phyloP scores from a whole-genome alignment of 768 basidiomycete species.

The Aureoboletus auriporus region DNA sequence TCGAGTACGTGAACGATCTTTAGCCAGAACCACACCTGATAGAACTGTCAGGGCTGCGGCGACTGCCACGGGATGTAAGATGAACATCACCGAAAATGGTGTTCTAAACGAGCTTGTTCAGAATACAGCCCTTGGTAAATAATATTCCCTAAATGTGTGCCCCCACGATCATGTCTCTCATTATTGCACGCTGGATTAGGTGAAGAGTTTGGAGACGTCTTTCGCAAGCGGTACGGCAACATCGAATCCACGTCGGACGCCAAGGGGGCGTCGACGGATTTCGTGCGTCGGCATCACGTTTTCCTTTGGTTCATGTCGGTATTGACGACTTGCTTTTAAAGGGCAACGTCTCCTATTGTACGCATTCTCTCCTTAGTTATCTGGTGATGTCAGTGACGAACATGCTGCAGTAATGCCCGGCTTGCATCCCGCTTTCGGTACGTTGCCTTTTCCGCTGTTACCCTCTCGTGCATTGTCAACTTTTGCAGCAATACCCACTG shows the following conservation, averaged over 20 bases:
- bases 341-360: constrained; percentile 68
- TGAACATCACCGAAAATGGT: constrained; percentile 36
- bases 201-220: constrained; percentile 57
- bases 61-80: constrained; percentile 59
- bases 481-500: constrained; percentile 64
- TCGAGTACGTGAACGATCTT: constrained; percentile 45
- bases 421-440: constrained; percentile 62
- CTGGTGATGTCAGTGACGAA: background rate
- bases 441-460: background rate
- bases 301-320: background rate
- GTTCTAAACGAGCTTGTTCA: constrained; percentile 38
- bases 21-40: background rate
- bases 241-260: constrained; percentile 65
- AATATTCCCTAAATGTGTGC: too few species aligned
- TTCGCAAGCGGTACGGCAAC: constrained; percentile 54
- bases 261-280: constrained; percentile 75
- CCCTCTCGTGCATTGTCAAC: background rate
- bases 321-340: constrained; percentile 1
- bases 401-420: constrained; percentile 48
- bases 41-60: constrained; percentile 50
- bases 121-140: too few species aligned
- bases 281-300: constrained; percentile 45
- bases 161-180: background rate
- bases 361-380: background rate
- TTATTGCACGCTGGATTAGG: constrained; percentile 34